Evolutionary conservation across 768 basidiomycete species (phyloP), one percentile per base, ranked within the genome.

Genomic region (Tylopilus vinaceipallidus): DNA sequence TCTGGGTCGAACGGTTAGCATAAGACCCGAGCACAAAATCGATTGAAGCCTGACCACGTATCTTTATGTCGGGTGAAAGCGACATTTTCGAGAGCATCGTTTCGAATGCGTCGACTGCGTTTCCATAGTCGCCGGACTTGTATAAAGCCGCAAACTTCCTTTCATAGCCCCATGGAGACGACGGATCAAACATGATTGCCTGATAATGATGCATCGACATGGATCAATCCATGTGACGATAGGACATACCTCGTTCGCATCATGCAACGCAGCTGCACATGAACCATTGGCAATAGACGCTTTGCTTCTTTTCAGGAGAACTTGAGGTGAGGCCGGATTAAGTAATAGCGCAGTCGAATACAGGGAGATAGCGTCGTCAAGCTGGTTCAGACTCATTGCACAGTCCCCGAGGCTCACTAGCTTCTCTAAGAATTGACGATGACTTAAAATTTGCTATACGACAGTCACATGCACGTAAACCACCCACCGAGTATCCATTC

Each of bases 121-220:
- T 3, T 3, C 20, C 27, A 29, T 54, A 40, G 3, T 23, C 3
- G 20, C 44, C 44, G 1, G n/a, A 34, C 10, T 45, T 32, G 24
- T 34, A 38, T 11, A 54, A 30, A 11, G 52, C 56, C 2, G 41
- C 51, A 23, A 49, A 45, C 27, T 42, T 57, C 26, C 46, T 30
- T 19, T 50, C 46, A 16, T 57, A 57, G 6, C 55, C 57, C 26
- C 32, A 42, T 4, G 39, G 45, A n/a, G 42, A 57, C 9, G 32
- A 50, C 3, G 55, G 29, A 32, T 57, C 49, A 4, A 45, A 45
- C 9, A 37, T 30, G 23, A 58, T 57, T 4, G 20, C 57, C 55
- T 57, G 9, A 39, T 17, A 6, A 19, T 11, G 13, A 24, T 17
- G 13, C 3, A 33, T 43, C 8, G 5, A 33, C 4, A 33, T 5